Evolutionary conservation across 345 rosid genomes (phyloP), one percentile per base, ranked within the genome.

Genomic region (Nephelium lappaceum): DNA sequence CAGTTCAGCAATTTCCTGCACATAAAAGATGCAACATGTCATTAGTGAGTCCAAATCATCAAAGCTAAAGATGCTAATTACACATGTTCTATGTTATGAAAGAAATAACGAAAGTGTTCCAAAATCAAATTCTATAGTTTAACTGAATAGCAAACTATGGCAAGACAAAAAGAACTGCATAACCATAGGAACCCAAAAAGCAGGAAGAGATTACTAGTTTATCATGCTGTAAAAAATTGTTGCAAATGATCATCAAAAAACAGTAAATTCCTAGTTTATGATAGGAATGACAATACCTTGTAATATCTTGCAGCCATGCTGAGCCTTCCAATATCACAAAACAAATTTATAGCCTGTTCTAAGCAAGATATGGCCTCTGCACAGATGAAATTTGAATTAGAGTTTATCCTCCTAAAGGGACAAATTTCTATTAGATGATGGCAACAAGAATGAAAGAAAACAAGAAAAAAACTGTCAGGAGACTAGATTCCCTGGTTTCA

Each of bases 231-330:
- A 64, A 71, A 31, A 72, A 53, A 21, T 64, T 42, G 15, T 3
- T 38, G 15, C 5, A 75, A 68, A 10, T 23, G 74, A 72, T 55
- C 51, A 72, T 57, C 4, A 55, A 14, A 49, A 47, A 43, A n/a
- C 31, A 27, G 31, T 62, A 45, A 70, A 18, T 77, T 25, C 71
- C 24, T 3, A 71, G 18, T 9, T 12, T 43, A 60, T 23, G 76
- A 69, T 49, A 73, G 36, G 71, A 45, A 75, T 45, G n/a, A 68
- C 19, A 55, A 61, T 83, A 92, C 98, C 98, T 97, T 97, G 83
- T 82, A 89, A 79, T 94, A 97, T 89, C 98, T 92, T 73, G 99
- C 99, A 80, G 98, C 99, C 98, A 94, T 93, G 86, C 88, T 93
- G 79, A 97, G 91, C 89, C 98, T 91, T 83, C 98, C 99, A 69